These are phyloP conservation scores for Pseudocercospora fijiensis DNA, from an alignment of 2,329 filamentous ascomycete species.

Conservation along the genomic window DNA sequence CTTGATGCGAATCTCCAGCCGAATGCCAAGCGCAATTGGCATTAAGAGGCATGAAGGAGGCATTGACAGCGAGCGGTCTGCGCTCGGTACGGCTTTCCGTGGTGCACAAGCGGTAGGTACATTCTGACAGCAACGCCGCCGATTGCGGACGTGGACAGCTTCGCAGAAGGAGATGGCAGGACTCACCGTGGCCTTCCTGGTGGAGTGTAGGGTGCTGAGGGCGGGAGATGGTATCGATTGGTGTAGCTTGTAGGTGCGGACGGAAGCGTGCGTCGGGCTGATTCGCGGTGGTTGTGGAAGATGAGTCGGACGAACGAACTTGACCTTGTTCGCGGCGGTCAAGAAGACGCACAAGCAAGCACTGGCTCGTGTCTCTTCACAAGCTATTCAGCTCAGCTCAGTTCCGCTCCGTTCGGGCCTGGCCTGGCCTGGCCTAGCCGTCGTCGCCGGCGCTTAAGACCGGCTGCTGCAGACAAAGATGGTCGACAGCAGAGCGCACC, in stretches of 20 bases:
- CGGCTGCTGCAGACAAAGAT: constrained; percentile 1
- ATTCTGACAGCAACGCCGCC: constrained; percentile 8
- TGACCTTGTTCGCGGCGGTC: neutral
- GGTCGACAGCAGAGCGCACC: constrained; percentile 1
- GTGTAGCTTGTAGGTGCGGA: constrained; percentile 9
- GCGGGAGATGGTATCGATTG: constrained; percentile 4
- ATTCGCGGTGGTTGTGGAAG: neutral
- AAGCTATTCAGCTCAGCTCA: neutral
- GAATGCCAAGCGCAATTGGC: constrained; percentile 14
- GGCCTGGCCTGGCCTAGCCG: neutral
- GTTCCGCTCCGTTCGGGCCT: too few relatives aligned
- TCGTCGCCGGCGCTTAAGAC: neutral
- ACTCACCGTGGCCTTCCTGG: constrained; percentile 14
- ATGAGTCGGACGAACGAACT: neutral
- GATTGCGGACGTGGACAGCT: constrained; percentile 15
- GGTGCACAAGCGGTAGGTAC: neutral
- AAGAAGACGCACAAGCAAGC: neutral
- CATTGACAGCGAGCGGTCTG: constrained; percentile 13
- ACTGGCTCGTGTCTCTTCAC: neutral
- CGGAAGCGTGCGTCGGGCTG: neutral
- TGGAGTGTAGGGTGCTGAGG: neutral
- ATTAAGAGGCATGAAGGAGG: constrained; percentile 15
- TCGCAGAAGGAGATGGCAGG: neutral
- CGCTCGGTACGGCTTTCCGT: constrained; percentile 16
- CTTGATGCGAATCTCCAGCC: too few relatives aligned